Evolutionary conservation across 495 filamentous ascomycete genomes (phyloP).

Genomic region (Tuber umbilicatum): DNA sequence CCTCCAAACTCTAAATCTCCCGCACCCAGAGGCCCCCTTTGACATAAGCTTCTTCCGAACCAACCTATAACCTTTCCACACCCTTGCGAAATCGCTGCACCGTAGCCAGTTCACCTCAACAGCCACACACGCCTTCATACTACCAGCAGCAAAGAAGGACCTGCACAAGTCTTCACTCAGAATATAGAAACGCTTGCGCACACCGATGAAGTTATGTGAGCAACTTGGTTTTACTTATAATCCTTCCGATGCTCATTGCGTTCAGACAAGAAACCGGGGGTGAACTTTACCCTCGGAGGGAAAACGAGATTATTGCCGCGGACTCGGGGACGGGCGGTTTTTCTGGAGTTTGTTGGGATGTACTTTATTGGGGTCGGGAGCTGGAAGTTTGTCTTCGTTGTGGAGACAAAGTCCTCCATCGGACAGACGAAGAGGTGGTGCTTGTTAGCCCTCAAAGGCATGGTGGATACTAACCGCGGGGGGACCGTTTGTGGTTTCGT

Average conservation of each 20-base stretch:
- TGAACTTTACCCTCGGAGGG: constrained; percentile 8
- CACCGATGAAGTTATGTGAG: not conserved
- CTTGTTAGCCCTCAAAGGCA: constrained; percentile 19
- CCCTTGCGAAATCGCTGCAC: too few relatives aligned
- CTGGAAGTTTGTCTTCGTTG: constrained; percentile 14
- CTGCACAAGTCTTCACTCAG: too few relatives aligned
- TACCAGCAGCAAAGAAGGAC: too few relatives aligned
- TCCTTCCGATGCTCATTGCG: constrained; percentile 4
- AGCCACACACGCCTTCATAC: too few relatives aligned
- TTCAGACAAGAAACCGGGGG: constrained; percentile 9
- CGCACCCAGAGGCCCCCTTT: too few relatives aligned
- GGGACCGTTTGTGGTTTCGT: constrained; percentile 14
- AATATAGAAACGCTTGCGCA: too few relatives aligned
- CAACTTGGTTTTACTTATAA: constrained; percentile 13
- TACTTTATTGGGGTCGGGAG: constrained; percentile 7
- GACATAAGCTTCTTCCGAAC: too few relatives aligned
- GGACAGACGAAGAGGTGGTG: not conserved
- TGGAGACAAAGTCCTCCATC: not conserved
- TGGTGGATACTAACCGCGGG: constrained; percentile 15
- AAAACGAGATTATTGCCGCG: constrained; percentile 10
- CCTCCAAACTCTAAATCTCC: not conserved
- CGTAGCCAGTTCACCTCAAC: too few relatives aligned
- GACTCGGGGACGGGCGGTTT: constrained; percentile 4
- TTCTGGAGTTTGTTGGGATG: constrained; percentile 15
- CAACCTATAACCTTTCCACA: too few relatives aligned